A percentile compares a stretch with the other conserved stretches of the same genome.
These are phyloP conservation scores for Bretziella fagacearum DNA, from an alignment of 2,329 filamentous ascomycete species.

Conservation along the genomic window DNA sequence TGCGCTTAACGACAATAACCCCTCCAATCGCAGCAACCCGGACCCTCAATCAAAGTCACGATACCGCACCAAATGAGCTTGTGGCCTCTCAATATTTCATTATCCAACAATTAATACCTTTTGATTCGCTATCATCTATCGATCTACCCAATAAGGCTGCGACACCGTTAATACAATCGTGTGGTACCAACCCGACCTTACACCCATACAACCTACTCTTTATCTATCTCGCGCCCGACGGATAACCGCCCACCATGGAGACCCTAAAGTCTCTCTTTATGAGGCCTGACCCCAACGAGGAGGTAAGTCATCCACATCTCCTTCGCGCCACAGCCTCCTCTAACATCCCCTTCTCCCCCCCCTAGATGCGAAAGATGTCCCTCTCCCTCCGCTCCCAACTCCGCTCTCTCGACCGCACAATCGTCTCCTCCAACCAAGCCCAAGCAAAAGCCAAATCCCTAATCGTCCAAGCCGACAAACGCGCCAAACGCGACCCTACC, in stretches of 20 bases:
- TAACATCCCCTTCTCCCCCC: neutral
- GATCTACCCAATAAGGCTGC: neutral
- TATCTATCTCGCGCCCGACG: neutral
- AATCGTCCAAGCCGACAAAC: constrained; percentile 67
- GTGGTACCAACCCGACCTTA: too few relatives aligned
- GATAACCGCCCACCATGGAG: constrained; percentile 47
- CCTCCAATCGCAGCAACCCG: neutral
- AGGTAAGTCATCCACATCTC: constrained; percentile 38
- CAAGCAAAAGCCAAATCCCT: constrained; percentile 73
- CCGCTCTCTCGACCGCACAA: constrained; percentile 88
- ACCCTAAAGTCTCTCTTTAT: constrained; percentile 71
- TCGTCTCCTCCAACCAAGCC: constrained; percentile 56
- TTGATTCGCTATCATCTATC: too few relatives aligned
- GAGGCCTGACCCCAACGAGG: constrained; percentile 81
- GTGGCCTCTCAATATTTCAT: neutral
- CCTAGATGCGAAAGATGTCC: constrained; percentile 88
- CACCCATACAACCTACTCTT: too few relatives aligned
- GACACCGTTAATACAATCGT: neutral
- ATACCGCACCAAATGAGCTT: neutral
- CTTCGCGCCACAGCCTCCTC: neutral
- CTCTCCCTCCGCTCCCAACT: constrained; percentile 74
- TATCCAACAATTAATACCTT: neutral
- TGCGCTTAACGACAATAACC: neutral
- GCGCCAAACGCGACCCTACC: constrained; percentile 62
- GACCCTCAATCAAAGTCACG: neutral